Evolutionary conservation across 768 basidiomycete genomes (phyloP).

Genomic region (Suillus cothurnatus): DNA sequence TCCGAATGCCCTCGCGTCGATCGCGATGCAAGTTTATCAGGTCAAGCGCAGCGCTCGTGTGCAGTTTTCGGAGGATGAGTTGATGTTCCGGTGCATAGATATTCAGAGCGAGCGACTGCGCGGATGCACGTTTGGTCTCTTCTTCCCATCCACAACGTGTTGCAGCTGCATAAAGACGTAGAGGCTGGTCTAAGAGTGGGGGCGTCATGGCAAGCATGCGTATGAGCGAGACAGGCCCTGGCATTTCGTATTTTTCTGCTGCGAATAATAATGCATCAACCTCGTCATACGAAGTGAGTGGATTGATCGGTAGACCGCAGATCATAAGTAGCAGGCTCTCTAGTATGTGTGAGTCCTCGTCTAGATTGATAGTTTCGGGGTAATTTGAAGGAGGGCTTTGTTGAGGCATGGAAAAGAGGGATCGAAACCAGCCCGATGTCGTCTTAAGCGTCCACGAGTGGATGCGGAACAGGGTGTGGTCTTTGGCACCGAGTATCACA

Average conservation of each 20-base stretch:
- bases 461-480: slow-evolving; percentile 55
- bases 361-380: slow-evolving; percentile 49
- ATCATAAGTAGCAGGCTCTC: slow-evolving; percentile 62
- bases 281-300: slow-evolving; percentile 50
- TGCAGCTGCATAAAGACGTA: slow-evolving; percentile 56
- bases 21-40: slow-evolving; percentile 56
- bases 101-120: slow-evolving; percentile 55
- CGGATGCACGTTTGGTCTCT: slow-evolving; percentile 56
- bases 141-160: slow-evolving; percentile 61
- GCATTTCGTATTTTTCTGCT: slow-evolving; percentile 73
- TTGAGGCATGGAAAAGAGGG: slow-evolving; percentile 63
- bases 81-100: slow-evolving; percentile 50
- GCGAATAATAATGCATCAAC: slow-evolving; percentile 62
- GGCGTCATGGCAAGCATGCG: slow-evolving; percentile 59
- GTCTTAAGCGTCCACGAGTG: slow-evolving; percentile 63
- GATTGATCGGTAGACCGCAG: slow-evolving; percentile 56
- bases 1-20: slow-evolving; percentile 51
- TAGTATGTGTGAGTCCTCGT: slow-evolving; percentile 57
- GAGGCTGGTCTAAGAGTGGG: slow-evolving; percentile 48
- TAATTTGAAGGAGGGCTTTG: slow-evolving; percentile 11
- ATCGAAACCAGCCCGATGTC: slow-evolving; percentile 65
- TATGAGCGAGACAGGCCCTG: slow-evolving; percentile 60
- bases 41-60: slow-evolving; percentile 52
- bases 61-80: slow-evolving; percentile 47
- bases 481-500: slow-evolving; percentile 53